phyloP scores from a whole-genome alignment of 257 asterid species.

The Nemophila menziesii region DNA sequence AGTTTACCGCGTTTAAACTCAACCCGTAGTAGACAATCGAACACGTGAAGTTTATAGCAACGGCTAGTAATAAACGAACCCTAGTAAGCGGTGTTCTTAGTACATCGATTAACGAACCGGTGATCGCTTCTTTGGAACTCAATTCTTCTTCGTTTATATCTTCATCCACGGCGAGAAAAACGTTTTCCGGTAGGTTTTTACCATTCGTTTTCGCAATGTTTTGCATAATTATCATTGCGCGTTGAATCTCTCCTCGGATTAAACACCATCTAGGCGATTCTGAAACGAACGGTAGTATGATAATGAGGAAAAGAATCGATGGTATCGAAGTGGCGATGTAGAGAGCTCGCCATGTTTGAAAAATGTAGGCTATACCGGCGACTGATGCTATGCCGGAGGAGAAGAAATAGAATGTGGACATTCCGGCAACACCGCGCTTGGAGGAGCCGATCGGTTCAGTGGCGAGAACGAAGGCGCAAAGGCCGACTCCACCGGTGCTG shows the following conservation, averaged over 20 bases:
- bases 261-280: conserved; percentile 92
- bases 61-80: conserved; percentile 49
- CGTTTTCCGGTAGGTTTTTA: conserved; percentile 29
- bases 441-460: conserved; percentile 80
- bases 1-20: conserved; percentile 68
- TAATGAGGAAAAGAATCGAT: conserved; percentile 36
- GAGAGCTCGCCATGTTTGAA: conserved; percentile 59
- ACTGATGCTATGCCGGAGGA: conserved; percentile 66
- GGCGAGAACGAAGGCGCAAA: conserved; percentile 74
- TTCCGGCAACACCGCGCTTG: conserved; percentile 66
- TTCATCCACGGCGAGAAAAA: conserved; percentile 43
- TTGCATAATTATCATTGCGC: conserved; percentile 50
- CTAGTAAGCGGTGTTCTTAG: conserved; percentile 42
- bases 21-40: conserved; percentile 80
- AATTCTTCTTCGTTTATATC: conserved; percentile 17
- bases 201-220: conserved; percentile 50
- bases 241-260: conserved; percentile 34
- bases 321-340: conserved; percentile 62
- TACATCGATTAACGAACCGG: conserved; percentile 63
- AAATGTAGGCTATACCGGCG: conserved; percentile 52
- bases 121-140: conserved; percentile 20
- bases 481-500: conserved; percentile 90
- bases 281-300: conserved; percentile 50
- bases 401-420: conserved; percentile 93
- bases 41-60: conserved; percentile 58